These are phyloP conservation scores for Penicillium corylophilum DNA, from an alignment of 2,329 filamentous ascomycete genomes.

Conservation along the genomic window DNA sequence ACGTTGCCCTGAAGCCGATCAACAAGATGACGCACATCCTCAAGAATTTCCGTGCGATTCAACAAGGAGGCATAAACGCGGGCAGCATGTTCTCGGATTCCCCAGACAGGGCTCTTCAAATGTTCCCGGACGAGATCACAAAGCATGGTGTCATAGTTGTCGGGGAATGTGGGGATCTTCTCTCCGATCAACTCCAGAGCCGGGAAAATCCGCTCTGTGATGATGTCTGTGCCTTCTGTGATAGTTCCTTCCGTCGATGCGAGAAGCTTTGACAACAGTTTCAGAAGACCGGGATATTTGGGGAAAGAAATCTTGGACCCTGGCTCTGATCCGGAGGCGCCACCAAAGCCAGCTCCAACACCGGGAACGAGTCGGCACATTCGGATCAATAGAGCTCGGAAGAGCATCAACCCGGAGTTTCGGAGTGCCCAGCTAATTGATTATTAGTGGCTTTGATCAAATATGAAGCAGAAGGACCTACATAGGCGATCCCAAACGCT, in stretches of 20 bases:
- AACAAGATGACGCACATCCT: constrained; percentile 29
- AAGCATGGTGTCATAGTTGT: constrained; percentile 34
- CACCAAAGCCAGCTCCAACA: constrained; percentile 50
- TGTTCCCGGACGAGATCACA: constrained; percentile 36
- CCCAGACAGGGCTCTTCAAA: constrained; percentile 46
- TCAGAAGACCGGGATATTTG: constrained; percentile 41
- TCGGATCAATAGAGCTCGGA: constrained; percentile 78
- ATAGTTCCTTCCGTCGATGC: constrained; percentile 21
- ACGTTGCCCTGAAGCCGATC: constrained; percentile 11
- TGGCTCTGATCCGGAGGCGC: constrained; percentile 44
- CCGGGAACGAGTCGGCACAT: constrained; percentile 44
- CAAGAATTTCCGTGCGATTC: constrained; percentile 32
- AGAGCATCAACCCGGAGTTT: constrained; percentile 87
- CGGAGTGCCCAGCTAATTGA: constrained; percentile 77
- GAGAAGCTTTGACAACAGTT: constrained; percentile 39
- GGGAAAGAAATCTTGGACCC: constrained; percentile 41
- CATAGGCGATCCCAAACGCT: constrained; percentile 75
- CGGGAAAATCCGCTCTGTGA: constrained; percentile 46
- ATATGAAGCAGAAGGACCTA: constrained; percentile 42
- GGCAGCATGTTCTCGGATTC: constrained; percentile 48
- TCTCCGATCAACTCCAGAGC: constrained; percentile 48
- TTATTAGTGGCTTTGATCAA: constrained; percentile 14
- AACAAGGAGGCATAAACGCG: constrained; percentile 43
- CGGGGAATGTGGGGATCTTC: constrained; percentile 38
- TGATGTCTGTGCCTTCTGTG: constrained; percentile 31